Percentiles rank a stretch among this genome's conserved stretches.
Conservation (phyloP, 768 basidiomycete genomes). For the Boletus rubropictus region DNA sequence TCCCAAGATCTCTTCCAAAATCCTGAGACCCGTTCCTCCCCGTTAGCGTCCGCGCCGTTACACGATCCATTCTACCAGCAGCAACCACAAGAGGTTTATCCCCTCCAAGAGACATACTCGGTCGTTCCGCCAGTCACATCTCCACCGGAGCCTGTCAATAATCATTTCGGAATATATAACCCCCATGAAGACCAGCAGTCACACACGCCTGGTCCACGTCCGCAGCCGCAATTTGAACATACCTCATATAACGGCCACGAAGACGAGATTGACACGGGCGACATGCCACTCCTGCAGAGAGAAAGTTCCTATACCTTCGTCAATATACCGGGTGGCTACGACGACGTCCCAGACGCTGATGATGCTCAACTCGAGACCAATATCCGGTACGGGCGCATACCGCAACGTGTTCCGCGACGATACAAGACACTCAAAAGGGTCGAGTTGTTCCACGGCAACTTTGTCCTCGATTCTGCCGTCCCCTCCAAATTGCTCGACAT, state of each 20-base stretch:
- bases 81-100: conserved; percentile 12
- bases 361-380: conserved; percentile 43
- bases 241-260: conserved; percentile 39
- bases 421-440: conserved; percentile 94
- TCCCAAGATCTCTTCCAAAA: conserved; percentile 37
- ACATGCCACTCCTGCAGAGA: conserved; percentile 60
- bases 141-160: conserved; percentile 15
- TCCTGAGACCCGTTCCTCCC: conserved; percentile 13
- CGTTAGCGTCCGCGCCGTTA: conserved; percentile 12
- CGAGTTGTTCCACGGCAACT: conserved; percentile 90
- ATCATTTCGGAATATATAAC: conserved; percentile 18
- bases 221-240: conserved; percentile 21
- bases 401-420: conserved; percentile 81
- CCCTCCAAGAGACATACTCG: conserved; percentile 22
- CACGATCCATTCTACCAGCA: conserved; percentile 24
- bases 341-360: conserved; percentile 23
- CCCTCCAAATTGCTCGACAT: conserved; percentile 87
- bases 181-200: conserved; percentile 19
- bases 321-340: conserved; percentile 43
- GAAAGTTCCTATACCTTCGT: conserved; percentile 32
- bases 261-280: conserved; percentile 48
- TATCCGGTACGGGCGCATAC: conserved; percentile 85
- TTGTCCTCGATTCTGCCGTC: conserved; percentile 85
- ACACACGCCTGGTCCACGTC: conserved; percentile 20
- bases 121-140: conserved; percentile 13